Evolutionary conservation across 108 stramenopile genomes (phyloP).

Genomic region (Pseudonitzschia multiseries): DNA sequence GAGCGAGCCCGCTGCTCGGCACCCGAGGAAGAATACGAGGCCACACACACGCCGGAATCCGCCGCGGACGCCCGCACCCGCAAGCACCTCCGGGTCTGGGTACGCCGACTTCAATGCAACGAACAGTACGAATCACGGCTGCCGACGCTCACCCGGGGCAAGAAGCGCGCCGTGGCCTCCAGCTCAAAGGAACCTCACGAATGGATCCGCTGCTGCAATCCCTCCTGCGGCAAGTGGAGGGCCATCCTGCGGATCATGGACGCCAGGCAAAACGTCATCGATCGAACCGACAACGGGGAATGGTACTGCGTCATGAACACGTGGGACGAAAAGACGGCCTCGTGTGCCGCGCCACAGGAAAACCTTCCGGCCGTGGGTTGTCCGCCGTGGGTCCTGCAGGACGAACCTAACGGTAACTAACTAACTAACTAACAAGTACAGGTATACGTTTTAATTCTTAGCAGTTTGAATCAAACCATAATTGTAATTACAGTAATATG

Average conservation of each 20-base stretch:
- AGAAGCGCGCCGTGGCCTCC: conserved; percentile 50
- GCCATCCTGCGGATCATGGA: conserved; percentile 80
- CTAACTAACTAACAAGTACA: background rate
- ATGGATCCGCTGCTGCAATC: conserved; percentile 89
- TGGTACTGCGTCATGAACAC: conserved; percentile 94
- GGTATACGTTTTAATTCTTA: background rate
- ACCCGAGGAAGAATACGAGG: conserved; percentile 89
- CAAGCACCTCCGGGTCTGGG: conserved; percentile 85
- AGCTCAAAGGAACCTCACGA: conserved; percentile 82
- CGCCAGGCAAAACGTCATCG: conserved; percentile 60
- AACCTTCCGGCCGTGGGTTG: conserved; percentile 84
- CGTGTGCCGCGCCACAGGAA: conserved; percentile 88
- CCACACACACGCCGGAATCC: conserved; percentile 72
- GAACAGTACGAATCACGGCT: conserved; percentile 80
- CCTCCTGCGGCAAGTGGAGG: conserved; percentile 85
- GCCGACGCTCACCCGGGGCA: conserved; percentile 58
- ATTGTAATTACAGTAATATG: no score
- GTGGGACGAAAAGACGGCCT: conserved; percentile 89
- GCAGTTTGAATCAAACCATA: no score
- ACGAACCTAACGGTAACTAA: conserved; percentile 23
- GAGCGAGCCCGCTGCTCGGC: conserved; percentile 80
- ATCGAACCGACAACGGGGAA: conserved; percentile 66
- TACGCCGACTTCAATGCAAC: conserved; percentile 76
- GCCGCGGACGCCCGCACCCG: conserved; percentile 80
- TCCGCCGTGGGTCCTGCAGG: conserved; percentile 86